phyloP scores from a whole-genome alignment of 176 grass and related monocot species.

The Echinochloa phyllopogon region DNA sequence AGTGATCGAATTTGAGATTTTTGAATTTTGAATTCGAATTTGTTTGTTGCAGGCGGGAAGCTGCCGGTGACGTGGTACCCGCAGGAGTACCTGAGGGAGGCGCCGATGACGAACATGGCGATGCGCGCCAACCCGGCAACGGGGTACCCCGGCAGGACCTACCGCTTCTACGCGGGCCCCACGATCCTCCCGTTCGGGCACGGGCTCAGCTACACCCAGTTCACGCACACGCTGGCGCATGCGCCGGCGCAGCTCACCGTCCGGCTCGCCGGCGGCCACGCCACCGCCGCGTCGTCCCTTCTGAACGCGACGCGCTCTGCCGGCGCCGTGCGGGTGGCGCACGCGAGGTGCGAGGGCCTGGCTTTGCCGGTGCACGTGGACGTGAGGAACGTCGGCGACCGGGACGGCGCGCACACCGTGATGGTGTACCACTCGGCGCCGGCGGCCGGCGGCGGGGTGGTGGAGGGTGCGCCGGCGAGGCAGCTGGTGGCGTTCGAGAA shows the following conservation, averaged over 20 bases:
- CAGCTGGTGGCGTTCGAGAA: slow-evolving; percentile 90
- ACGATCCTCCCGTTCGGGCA: slow-evolving; percentile 78
- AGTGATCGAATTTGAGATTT: too few species aligned
- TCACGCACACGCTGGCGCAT: slow-evolving; percentile 60
- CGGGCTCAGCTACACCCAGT: slow-evolving; percentile 76
- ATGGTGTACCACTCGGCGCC: slow-evolving; percentile 63
- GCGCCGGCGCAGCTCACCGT: slow-evolving; percentile 61
- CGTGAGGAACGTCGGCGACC: slow-evolving; percentile 59
- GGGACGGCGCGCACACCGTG: slow-evolving; percentile 73
- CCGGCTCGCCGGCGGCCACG: slow-evolving; percentile 39
- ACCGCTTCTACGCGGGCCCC: slow-evolving; percentile 85
- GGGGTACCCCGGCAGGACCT: slow-evolving; percentile 74
- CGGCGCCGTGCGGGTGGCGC: slow-evolving; percentile 57
- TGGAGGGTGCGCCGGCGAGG: slow-evolving; percentile 28
- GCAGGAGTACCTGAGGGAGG: slow-evolving; percentile 64
- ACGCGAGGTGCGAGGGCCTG: slow-evolving; percentile 59
- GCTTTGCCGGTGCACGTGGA: slow-evolving; percentile 67
- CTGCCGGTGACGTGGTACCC: slow-evolving; percentile 95
- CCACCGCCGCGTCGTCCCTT: neutral
- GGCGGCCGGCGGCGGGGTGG: neutral
- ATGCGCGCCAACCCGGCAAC: slow-evolving; percentile 63
- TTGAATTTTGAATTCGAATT: neutral
- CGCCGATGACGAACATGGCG: slow-evolving; percentile 80
- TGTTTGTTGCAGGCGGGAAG: slow-evolving; percentile 66
- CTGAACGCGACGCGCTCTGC: slow-evolving; percentile 22